Base-by-base conservation (phyloP, 2,329 filamentous ascomycete genomes). In the Helminthosporium solani region DNA sequence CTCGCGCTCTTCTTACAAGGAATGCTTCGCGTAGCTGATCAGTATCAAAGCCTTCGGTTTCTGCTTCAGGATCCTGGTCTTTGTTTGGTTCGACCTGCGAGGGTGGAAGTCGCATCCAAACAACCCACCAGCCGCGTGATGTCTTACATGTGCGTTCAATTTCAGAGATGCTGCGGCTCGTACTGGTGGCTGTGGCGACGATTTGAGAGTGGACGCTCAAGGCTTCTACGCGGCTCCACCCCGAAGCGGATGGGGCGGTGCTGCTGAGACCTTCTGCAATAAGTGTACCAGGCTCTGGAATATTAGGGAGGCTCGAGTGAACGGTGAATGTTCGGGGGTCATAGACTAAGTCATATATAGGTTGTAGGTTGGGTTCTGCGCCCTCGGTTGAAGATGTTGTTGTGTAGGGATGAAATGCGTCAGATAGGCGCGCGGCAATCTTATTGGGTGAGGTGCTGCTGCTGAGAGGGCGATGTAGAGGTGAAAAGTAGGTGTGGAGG, bases 51-150 rank as follows among this genome's bases (percentile, higher is more conserved):
- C 57, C 54, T 2, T 47, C 46, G 0, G 56, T 54, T 1, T 40
- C 45, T 9, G 37, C 48, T 11, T 50, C 40, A 5, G 44, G 20
- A 28, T 45, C 33, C 30, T 45, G 23, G 27, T 42, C 30, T 33
- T 46, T 18, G 7, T 40, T 36, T 6, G 28, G 14, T 12, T 31
- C 53, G 31, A 38, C 33, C 8, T 56, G 48, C 0, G 63, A 66
- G 2, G 67, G 66, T 0, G 67, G 66, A 0, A 84, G 65, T 7
- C 80, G 75, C 65, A 85, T 78, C 82, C 83, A 86, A 18, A 84
- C 78, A 2, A 86, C 75, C 83, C 83, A 86, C 82, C 82, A 86
- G 6, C 80, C 80, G n/a, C 82, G 75, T 34, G 69, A 76, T 0
- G 82, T 85, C 65, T 85, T 85, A 63, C 78, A 79, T 1, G 79